These are phyloP conservation scores for Gossypium schwendimanii DNA, from an alignment of 441 rosid genomes.

Conservation along the genomic window DNA sequence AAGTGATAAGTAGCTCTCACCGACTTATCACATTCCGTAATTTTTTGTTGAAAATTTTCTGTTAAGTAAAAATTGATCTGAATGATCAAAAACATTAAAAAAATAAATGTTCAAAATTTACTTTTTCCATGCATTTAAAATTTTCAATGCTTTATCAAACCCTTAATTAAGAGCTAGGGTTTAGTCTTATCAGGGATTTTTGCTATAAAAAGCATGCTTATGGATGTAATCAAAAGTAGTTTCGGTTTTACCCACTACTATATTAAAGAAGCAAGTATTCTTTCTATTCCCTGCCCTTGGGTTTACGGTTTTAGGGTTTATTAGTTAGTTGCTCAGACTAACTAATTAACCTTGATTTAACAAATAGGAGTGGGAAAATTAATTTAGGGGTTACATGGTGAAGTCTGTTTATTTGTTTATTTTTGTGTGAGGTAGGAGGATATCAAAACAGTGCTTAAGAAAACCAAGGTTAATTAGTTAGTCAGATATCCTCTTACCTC, in stretches of 20 bases:
- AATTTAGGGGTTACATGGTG: neutral
- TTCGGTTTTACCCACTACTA: neutral
- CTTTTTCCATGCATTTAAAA: neutral
- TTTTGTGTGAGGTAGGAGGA: neutral
- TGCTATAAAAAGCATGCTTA: neutral
- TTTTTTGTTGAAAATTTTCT: neutral
- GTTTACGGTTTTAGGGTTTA: too few relatives aligned
- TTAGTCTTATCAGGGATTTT: neutral
- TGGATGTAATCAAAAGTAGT: neutral
- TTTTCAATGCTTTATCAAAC: neutral
- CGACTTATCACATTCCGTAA: neutral
- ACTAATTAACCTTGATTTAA: neutral
- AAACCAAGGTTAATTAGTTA: neutral
- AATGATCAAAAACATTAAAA: neutral
- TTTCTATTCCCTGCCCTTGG: neutral
- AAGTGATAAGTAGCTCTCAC: neutral
- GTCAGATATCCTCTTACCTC: neutral
- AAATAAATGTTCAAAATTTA: neutral
- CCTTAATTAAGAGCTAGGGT: neutral
- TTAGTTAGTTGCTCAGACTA: too few relatives aligned
- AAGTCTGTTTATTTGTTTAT: neutral
- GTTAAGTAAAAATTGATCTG: neutral
- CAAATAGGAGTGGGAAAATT: neutral
- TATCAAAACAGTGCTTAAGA: slow-evolving; percentile 3
- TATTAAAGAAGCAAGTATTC: neutral